Base-by-base conservation (phyloP, 768 basidiomycete genomes). In the Gautieria morchelliformis region DNA sequence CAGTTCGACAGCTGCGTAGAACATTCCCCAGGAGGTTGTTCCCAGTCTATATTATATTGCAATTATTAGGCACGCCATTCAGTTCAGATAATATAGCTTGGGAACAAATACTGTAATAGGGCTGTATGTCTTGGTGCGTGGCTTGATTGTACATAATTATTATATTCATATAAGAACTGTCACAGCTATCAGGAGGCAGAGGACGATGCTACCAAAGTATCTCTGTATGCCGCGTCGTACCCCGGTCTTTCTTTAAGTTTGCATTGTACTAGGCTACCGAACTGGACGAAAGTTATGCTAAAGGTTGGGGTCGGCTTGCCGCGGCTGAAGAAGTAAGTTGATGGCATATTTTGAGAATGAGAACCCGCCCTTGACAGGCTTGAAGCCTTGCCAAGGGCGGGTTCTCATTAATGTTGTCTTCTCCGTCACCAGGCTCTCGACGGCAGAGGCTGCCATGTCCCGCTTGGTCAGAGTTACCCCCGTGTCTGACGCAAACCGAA, bases 281-380 rank as follows among this genome's bases (percentile, higher is more conserved):
- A 24, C 59, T 74, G 10, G 74, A 76, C 59, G 70, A 75, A 5
- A 64, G 59, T 2, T 78, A 74, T 52, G 66, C 68, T 4, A 77
- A 77, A 60, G 75, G 67, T 30, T 76, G 74, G 73, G 68, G 67
- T 30, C 66, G 77, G 52, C 64, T 74, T 15, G 76, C 69, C 14
- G 64, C 68, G 20, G 74, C 68, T 33, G 54, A 63, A 39, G n/a
- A 63, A 63, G 37, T 45, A 12, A 37, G 8, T 2, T 52, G 8
- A 52, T 32, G 0, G 11, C 15, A 19, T 17, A 20, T n/a, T 3
- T n/a, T 41, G 3, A 12, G n/a, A 12, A 41, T 41, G 12, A n/a
- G n/a, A n/a, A n/a, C n/a, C n/a, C n/a, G n/a, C n/a, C n/a, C n/a
- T n/a, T n/a, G n/a, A n/a, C n/a, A n/a, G n/a, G n/a, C n/a, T n/a